Base-by-base conservation (phyloP, 106 monocot genomes). In the Chionographis japonica region DNA sequence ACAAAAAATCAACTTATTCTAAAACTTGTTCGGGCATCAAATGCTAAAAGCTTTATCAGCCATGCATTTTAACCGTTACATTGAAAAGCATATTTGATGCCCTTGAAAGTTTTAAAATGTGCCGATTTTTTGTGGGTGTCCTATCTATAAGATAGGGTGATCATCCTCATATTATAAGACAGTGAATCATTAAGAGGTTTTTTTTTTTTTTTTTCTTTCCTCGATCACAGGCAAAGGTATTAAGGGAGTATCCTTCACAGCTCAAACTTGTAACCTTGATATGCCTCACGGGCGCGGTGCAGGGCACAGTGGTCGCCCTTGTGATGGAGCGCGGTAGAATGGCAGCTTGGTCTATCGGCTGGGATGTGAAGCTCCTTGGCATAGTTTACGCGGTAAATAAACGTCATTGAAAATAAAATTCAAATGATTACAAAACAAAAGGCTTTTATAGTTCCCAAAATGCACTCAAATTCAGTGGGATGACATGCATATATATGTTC, bases 351-450 rank as follows among this genome's bases (percentile, higher is more conserved):
- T 60, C 35, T 37, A 20, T 60, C 10, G 12, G 36, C 7, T 37
- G 19, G 60, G 60, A 60, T 37, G 27, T 8, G 8, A 60, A 36
- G 27, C 60, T 60, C 6, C 36, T 60, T 12, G 35, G 6, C 60
- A 60, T 60, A 11, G 60, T 37, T 36, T 60, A 60, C 18, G 60
- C 60, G 60, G 60, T 60, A 54, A 35, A 27, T 66, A 10, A 15
- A 40, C 10, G 2, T 27, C 0, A 27, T 27, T 35, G 17, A 51
- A 51, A 66, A 10, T 52, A 52, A 12, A n/a, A 27, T 0, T 51
- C 51, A 11, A 20, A 4, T 49, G 46, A 19, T 11, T 2, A 27
- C 27, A 27, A 27, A 27, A 27, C 27, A 27, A 27, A 27, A 27
- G 1, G 27, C 27, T 50, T 16, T 10, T 3, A 18, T 20, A 14